These are phyloP conservation scores for Tuber microsphaerosporum DNA, from an alignment of 495 filamentous ascomycete species.

Conservation along the genomic window DNA sequence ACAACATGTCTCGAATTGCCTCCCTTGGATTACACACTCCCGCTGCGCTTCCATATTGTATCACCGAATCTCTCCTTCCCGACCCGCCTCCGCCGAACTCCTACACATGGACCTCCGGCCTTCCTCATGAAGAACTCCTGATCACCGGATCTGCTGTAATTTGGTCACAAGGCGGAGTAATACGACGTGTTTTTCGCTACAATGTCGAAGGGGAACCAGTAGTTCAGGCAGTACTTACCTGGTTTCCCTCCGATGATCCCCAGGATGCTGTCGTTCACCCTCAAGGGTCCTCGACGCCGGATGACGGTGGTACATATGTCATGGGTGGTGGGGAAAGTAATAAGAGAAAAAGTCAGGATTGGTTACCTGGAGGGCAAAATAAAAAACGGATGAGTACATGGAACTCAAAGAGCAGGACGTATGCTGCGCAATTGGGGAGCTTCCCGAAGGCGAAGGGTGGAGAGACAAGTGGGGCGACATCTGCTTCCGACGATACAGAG, in stretches of 20 bases:
- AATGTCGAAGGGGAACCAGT: conserved; percentile 79
- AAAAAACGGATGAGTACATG: conserved; percentile 40
- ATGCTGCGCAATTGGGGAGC: conserved; percentile 41
- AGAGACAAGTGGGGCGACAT: conserved; percentile 20
- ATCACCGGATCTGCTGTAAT: conserved; percentile 75
- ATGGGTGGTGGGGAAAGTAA: conserved; percentile 36
- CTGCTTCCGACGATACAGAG: conserved; percentile 28
- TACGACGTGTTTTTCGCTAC: conserved; percentile 80
- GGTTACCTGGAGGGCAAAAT: conserved; percentile 29
- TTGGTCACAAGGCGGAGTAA: conserved; percentile 80
- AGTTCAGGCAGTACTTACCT: conserved; percentile 73
- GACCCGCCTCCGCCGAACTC: conserved; percentile 57
- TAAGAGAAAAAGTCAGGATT: conserved; percentile 40
- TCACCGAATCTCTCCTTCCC: conserved; percentile 68
- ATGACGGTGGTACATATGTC: conserved; percentile 38
- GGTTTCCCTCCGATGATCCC: conserved; percentile 60
- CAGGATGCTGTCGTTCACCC: conserved; percentile 31
- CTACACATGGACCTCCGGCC: conserved; percentile 63
- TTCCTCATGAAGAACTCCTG: conserved; percentile 73
- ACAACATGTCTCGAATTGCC: conserved; percentile 70
- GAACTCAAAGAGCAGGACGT: conserved; percentile 40
- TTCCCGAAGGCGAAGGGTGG: conserved; percentile 36
- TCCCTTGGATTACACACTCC: conserved; percentile 86
- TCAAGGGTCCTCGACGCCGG: conserved; percentile 20
- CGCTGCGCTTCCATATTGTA: conserved; percentile 69